Percentiles rank a stretch among this genome's conserved stretches.
Evolutionary conservation across 306 rosid species (phyloP).

Genomic region (Citrullus mucosospermus): DNA sequence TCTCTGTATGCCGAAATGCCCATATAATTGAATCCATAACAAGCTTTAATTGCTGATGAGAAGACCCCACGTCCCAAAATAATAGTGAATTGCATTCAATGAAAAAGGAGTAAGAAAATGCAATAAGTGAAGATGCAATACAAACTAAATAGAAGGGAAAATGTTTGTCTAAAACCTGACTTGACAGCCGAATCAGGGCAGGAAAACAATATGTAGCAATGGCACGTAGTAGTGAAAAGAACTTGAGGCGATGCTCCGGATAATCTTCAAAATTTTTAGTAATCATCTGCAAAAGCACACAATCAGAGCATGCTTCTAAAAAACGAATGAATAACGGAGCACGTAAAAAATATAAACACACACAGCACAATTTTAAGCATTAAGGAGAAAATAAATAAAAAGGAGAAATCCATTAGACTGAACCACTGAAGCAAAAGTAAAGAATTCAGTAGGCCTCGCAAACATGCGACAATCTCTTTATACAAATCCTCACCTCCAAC

Average conservation of each 20-base stretch:
- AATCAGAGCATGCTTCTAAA: not conserved
- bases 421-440: not conserved
- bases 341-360: not conserved
- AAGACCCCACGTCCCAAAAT: not conserved
- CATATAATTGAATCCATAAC: constrained; percentile 96
- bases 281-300: constrained; percentile 51
- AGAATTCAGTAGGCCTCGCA: not conserved
- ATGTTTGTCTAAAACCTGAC: constrained; percentile 48
- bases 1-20: constrained; percentile 98
- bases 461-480: not conserved
- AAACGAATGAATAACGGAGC: not conserved
- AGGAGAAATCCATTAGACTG: not conserved
- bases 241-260: constrained; percentile 96
- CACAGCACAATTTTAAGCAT: not conserved
- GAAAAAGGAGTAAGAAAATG: not conserved
- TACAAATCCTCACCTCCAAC: constrained; percentile 50
- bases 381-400: not conserved
- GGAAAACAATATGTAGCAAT: constrained; percentile 91
- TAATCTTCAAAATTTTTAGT: constrained; percentile 91
- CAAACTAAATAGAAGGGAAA: not conserved
- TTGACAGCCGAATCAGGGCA: constrained; percentile 72
- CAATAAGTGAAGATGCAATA: not conserved
- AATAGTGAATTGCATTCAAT: not conserved
- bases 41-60: constrained; percentile 84
- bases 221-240: constrained; percentile 90